phyloP scores from a whole-genome alignment of 495 filamentous ascomycete species.

The Physcia stellaris region DNA sequence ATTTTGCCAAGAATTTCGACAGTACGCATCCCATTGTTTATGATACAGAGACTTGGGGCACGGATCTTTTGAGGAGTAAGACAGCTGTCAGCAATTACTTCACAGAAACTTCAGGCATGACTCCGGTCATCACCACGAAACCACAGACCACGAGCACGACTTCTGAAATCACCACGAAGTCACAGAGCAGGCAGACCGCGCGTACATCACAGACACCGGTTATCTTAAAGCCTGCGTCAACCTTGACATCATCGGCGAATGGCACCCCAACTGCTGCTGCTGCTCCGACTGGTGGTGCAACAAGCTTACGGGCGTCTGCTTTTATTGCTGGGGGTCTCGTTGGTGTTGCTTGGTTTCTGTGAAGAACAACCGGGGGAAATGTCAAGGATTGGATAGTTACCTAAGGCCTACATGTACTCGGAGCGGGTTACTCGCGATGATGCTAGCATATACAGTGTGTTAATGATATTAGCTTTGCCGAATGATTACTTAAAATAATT shows the following conservation, averaged over 20 bases:
- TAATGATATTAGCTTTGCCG: too few species aligned
- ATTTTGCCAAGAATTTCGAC: neutral
- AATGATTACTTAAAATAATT: too few species aligned
- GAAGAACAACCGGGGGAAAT: too few species aligned
- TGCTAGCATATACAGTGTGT: too few species aligned
- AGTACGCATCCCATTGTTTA: neutral
- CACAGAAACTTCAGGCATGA: neutral
- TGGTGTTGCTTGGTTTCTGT: neutral
- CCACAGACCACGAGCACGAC: neutral
- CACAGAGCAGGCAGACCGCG: too few species aligned
- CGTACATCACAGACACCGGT: too few species aligned
- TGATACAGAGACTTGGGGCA: neutral
- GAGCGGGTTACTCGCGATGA: too few species aligned
- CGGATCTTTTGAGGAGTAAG: slow-evolving; percentile 1
- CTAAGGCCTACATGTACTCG: too few species aligned
- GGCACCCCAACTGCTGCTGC: too few species aligned
- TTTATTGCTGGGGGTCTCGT: neutral
- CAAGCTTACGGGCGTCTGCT: neutral
- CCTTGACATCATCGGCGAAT: too few species aligned
- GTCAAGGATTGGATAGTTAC: too few species aligned
- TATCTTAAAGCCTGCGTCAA: too few species aligned
- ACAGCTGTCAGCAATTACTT: slow-evolving; percentile 1
- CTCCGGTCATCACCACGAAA: neutral
- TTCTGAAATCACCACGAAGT: neutral
- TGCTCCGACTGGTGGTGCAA: neutral